Conservation (phyloP, 2,329 filamentous ascomycete species). For the Cercospora sojina region DNA sequence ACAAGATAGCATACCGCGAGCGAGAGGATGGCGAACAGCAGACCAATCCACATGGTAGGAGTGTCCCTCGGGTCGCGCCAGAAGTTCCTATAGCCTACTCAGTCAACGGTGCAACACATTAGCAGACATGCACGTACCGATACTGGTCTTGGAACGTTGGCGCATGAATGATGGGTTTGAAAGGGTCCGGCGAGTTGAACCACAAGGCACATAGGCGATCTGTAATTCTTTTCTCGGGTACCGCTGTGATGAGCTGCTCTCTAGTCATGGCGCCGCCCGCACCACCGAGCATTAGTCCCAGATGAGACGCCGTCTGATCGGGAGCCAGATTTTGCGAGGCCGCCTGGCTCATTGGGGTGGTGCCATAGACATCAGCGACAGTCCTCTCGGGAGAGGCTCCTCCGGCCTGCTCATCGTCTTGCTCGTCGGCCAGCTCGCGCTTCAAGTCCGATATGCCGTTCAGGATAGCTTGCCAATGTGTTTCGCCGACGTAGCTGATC, state of each 20-base stretch:
- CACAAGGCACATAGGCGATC: conserved; percentile 35
- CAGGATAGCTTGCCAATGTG: conserved; percentile 79
- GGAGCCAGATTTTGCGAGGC: not conserved
- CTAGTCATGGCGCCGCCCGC: conserved; percentile 25
- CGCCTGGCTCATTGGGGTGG: conserved; percentile 11
- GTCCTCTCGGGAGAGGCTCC: conserved; percentile 4
- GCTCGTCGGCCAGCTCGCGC: conserved; percentile 34
- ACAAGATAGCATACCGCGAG: conserved; percentile 34
- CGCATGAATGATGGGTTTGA: conserved; percentile 61
- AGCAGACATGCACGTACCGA: conserved; percentile 22
- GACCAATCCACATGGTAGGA: conserved; percentile 49
- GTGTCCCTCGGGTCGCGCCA: conserved; percentile 43
- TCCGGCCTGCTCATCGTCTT: conserved; percentile 27
- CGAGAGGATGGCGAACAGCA: conserved; percentile 50
- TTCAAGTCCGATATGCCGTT: conserved; percentile 54
- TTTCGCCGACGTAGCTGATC: conserved; percentile 76
- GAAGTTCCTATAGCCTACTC: conserved; percentile 32
- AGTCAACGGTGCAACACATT: not conserved
- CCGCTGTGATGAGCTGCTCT: conserved; percentile 34
- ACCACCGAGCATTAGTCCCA: conserved; percentile 34
- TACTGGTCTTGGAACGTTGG: conserved; percentile 45
- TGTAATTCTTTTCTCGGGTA: conserved; percentile 37
- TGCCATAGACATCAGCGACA: conserved; percentile 19
- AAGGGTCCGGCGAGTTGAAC: conserved; percentile 40
- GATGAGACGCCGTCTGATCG: conserved; percentile 18